Evolutionary conservation across 371 early-diverging fungal genomes (phyloP), one percentile per base, ranked within the genome.

Genomic region (Syncephalis fuscata): DNA sequence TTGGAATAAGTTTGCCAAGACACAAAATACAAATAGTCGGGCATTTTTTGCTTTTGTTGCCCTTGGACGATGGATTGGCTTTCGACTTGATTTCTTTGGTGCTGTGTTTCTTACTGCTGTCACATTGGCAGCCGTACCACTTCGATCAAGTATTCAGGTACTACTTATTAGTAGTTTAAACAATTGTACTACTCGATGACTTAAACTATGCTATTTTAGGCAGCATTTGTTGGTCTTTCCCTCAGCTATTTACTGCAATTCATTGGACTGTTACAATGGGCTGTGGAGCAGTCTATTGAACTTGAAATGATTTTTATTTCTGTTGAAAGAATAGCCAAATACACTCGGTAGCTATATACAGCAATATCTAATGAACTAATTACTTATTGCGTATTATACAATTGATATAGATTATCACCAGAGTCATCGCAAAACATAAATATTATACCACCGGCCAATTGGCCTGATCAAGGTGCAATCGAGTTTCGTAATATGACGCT

Each of bases 401-500:
- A n/a, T n/a, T n/a, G n/a, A n/a, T n/a, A n/a, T n/a, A n/a, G 45
- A 17, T 8, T 42, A 46, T 27, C 20, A 19, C 4, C 41, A 39
- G 1, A 58, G 53, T 25, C 54, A 46, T 4, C 47, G 47, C 19
- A 26, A 26, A 9, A 26, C 9, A 51, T 48, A 48, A 47, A 66
- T 59, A 44, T 51, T 42, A 11, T 16, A 11, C 23, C 52, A 26
- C 21, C 19, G 48, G 9, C 15, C 9, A 45, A 71, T 66, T 54
- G 90, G 80, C 42, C 71, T 75, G 56, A 78, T 73, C 44, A 62
- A 71, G 53, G 85, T 71, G 4, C 65, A 17, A 57, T 86, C 24
- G 69, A 70, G 43, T 70, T 85, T 48, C 54, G 65, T 41, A 56
- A 77, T 51, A 70, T 78, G 43, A 60, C 68, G 10, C 65, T 77